Evolutionary conservation across 345 rosid genomes (phyloP).

Genomic region (Populus deltoides): DNA sequence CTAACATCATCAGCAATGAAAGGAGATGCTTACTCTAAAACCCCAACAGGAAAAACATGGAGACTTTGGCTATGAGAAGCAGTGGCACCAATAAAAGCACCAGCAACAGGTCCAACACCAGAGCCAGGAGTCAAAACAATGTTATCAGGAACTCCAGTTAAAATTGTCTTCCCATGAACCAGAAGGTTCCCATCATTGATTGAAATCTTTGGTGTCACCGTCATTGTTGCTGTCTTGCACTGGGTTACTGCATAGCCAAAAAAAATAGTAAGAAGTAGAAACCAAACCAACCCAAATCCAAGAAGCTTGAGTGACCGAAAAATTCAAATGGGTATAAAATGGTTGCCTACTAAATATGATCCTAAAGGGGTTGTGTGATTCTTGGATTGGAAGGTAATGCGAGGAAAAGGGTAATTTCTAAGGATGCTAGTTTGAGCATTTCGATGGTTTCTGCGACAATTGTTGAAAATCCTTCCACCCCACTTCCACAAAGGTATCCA

Average conservation of each 20-base stretch:
- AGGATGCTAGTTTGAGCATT: constrained; percentile 5
- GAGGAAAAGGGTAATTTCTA: background rate
- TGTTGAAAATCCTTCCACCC: background rate
- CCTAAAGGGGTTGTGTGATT: constrained; percentile 8
- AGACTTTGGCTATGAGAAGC: constrained; percentile 78
- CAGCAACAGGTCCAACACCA: constrained; percentile 59
- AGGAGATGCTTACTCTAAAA: constrained; percentile 51
- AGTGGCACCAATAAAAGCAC: constrained; percentile 84
- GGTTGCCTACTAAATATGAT: background rate
- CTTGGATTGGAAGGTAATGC: background rate
- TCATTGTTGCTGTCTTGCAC: constrained; percentile 45
- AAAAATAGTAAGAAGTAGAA: background rate
- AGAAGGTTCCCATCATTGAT: constrained; percentile 76
- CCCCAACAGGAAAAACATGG: constrained; percentile 89
- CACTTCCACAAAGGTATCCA: constrained; percentile 22
- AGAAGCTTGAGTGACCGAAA: background rate
- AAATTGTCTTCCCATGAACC: constrained; percentile 87
- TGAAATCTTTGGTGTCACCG: constrained; percentile 70
- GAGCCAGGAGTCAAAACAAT: constrained; percentile 68
- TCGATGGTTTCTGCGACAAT: constrained; percentile 3
- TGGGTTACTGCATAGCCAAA: constrained; percentile 3
- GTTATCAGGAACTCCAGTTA: constrained; percentile 85
- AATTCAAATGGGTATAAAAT: background rate
- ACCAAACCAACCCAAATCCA: background rate
- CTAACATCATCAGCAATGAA: background rate